A percentile compares a stretch with the other conserved stretches of the same genome.
Conservation (phyloP, 495 filamentous ascomycete species). For the Podospora fimiseda region DNA sequence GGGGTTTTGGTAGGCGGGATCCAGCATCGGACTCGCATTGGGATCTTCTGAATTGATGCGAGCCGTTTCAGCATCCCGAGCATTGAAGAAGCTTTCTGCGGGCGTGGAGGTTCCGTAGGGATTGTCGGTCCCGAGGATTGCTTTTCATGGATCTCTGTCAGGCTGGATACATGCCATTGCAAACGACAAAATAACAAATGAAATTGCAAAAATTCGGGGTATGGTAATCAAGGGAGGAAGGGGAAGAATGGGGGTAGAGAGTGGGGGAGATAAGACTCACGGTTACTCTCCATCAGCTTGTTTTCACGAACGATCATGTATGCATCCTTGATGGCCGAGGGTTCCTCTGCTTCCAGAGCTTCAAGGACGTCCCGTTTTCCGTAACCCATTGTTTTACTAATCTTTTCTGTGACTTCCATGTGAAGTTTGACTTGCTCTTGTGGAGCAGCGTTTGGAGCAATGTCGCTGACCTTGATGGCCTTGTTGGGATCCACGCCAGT, state of each 20-base stretch:
- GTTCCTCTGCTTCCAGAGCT: constrained; percentile 82
- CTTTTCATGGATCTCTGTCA: constrained; percentile 12
- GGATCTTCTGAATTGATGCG: constrained; percentile 14
- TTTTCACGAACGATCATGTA: constrained; percentile 98
- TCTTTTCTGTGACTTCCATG: constrained; percentile 83
- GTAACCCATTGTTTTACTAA: constrained; percentile 97
- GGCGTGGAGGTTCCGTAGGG: constrained; percentile 35
- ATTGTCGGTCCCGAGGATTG: constrained; percentile 28
- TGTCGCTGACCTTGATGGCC: constrained; percentile 71
- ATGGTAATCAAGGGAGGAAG: not conserved
- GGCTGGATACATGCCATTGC: constrained; percentile 1
- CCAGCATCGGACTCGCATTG: constrained; percentile 28
- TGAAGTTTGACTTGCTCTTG: constrained; percentile 84
- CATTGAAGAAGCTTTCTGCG: constrained; percentile 14
- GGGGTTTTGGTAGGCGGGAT: constrained; percentile 19
- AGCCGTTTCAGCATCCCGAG: constrained; percentile 16
- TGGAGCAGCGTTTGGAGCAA: constrained; percentile 69
- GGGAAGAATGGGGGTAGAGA: not conserved
- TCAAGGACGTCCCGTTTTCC: constrained; percentile 91
- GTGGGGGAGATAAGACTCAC: constrained; percentile 46
- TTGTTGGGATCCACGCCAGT: constrained; percentile 88
- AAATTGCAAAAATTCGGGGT: no score
- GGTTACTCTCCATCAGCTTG: constrained; percentile 91
- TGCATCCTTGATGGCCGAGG: constrained; percentile 96
- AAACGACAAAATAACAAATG: constrained; percentile 3